Evolutionary conservation across 2,329 filamentous ascomycete genomes (phyloP).

Genomic region (Diaporthe helianthi): DNA sequence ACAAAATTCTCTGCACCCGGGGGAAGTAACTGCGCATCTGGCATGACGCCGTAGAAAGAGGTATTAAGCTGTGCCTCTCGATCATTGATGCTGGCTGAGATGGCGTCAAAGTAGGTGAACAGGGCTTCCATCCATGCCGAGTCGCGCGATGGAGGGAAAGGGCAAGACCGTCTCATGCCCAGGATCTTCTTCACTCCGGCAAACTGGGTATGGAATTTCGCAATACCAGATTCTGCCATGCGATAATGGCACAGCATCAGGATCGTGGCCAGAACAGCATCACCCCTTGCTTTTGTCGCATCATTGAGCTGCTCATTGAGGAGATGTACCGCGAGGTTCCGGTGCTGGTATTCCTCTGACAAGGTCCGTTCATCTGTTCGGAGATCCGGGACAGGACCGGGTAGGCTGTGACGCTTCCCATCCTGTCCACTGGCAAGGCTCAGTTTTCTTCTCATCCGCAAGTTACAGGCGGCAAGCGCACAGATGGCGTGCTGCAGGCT

Average conservation of each 20-base stretch:
- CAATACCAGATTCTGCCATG: conserved; percentile 90
- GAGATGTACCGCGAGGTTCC: conserved; percentile 78
- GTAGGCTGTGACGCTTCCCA: conserved; percentile 59
- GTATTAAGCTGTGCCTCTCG: conserved; percentile 82
- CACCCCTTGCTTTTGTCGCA: conserved; percentile 75
- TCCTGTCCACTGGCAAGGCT: conserved; percentile 59
- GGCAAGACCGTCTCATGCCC: conserved; percentile 69
- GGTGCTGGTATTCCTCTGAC: conserved; percentile 84
- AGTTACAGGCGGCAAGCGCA: conserved; percentile 85
- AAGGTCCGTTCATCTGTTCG: conserved; percentile 68
- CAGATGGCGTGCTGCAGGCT: conserved; percentile 93
- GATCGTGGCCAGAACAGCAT: conserved; percentile 87
- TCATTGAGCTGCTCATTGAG: conserved; percentile 87
- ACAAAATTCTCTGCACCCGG: conserved; percentile 82
- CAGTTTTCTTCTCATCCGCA: conserved; percentile 81
- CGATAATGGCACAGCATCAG: conserved; percentile 90
- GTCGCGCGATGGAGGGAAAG: conserved; percentile 65
- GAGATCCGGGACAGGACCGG: conserved; percentile 45
- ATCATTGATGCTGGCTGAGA: conserved; percentile 91
- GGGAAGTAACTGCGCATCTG: conserved; percentile 57
- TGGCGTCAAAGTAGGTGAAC: conserved; percentile 94
- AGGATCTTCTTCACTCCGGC: conserved; percentile 92
- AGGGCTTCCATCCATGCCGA: conserved; percentile 91
- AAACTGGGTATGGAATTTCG: conserved; percentile 92
- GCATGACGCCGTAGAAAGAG: conserved; percentile 64